Evolutionary conservation across 371 early-diverging fungal species (phyloP).

Genomic region (Dinochytrium kinnereticum): DNA sequence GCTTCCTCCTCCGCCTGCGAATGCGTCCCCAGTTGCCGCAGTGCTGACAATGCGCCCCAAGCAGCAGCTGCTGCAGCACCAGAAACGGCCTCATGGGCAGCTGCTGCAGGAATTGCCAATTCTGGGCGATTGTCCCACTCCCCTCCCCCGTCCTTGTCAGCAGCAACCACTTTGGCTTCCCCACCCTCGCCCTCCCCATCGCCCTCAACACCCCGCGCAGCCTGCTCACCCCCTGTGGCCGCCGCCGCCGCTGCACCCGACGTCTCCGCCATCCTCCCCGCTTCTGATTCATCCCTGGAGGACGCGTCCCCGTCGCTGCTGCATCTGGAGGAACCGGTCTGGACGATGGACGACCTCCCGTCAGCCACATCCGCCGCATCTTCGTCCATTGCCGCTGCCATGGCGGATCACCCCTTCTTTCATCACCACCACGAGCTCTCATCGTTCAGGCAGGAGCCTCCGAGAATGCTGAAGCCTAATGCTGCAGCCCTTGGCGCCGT

Average conservation of each 20-base stretch:
- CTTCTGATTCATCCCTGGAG: not conserved
- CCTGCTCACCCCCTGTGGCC: not conserved
- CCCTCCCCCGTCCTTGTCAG: not conserved
- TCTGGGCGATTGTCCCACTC: not conserved
- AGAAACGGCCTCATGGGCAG: no score
- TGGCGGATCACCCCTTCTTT: no score
- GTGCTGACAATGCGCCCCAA: no score
- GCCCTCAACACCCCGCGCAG: not conserved
- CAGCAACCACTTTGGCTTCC: not conserved
- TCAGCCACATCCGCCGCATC: no score
- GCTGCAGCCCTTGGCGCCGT: not conserved
- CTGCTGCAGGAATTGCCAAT: no score
- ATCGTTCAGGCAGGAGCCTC: not conserved
- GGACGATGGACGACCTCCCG: no score
- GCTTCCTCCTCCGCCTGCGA: not conserved
- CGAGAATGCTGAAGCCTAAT: not conserved
- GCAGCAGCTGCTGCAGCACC: no score
- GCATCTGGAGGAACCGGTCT: no score
- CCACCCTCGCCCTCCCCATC: not conserved
- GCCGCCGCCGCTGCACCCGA: not conserved
- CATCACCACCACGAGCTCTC: no score
- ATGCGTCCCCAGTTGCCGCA: not conserved
- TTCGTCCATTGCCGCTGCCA: no score
- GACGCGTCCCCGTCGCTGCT: not conserved
- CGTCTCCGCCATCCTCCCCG: not conserved